Percentiles rank a stretch among this genome's conserved stretches.
Evolutionary conservation across 176 grass and related monocot species (phyloP).

Genomic region (Themeda triandra): DNA sequence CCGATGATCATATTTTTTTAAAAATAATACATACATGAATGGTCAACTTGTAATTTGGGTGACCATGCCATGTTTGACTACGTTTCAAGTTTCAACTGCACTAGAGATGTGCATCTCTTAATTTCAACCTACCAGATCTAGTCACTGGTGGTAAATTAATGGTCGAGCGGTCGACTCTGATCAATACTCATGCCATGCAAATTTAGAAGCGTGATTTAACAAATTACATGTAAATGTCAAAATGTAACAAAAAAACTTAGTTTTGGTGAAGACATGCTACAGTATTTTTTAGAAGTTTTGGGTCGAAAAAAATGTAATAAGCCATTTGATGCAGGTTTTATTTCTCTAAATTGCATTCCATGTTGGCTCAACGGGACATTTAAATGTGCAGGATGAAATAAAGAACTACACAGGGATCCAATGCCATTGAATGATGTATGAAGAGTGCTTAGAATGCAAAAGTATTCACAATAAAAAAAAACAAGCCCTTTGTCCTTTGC

Average conservation of each 20-base stretch:
- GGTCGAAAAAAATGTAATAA: background rate
- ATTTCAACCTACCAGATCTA: conserved; percentile 13
- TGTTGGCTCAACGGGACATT: background rate
- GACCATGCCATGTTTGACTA: no score
- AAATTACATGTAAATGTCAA: background rate
- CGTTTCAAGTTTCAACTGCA: background rate
- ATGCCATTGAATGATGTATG: background rate
- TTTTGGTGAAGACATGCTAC: background rate
- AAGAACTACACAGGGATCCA: background rate
- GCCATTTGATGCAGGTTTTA: background rate
- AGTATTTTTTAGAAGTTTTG: background rate
- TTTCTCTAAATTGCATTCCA: background rate
- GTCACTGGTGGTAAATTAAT: background rate
- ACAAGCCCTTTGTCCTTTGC: background rate
- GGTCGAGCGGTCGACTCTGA: background rate
- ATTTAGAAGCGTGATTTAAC: conserved; percentile 9
- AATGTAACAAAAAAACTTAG: background rate
- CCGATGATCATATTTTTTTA: no score
- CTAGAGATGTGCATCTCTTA: background rate
- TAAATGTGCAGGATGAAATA: background rate
- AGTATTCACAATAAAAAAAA: background rate
- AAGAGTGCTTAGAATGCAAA: background rate
- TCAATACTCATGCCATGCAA: background rate
- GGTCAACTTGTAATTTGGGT: no score
- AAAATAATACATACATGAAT: no score